Evolutionary conservation across 495 filamentous ascomycete species (phyloP), one percentile per base, ranked within the genome.

Genomic region (Parathielavia appendiculata): DNA sequence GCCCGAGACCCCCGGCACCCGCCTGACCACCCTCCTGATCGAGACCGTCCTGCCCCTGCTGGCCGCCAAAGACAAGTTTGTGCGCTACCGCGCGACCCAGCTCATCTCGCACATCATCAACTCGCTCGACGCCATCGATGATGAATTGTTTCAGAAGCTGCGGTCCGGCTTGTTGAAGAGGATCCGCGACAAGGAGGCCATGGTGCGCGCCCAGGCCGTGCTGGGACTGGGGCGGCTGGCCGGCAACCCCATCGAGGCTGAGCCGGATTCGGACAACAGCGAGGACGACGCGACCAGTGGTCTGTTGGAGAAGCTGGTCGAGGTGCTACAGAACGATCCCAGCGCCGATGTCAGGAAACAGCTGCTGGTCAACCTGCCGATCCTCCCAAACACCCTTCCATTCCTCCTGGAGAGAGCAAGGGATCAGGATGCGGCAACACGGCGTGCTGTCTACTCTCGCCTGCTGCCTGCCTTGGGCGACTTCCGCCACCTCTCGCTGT

Each of bases 401-500:
- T 97, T 87, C 67, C 83, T 99, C 0, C 80, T 97, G 30, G 93
- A 97, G 70, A 82, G 93, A 57, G 90, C 95, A 20, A 81, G 93
- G 62, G 93, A 99, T 71, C 78, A 89, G 26, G 93, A 99, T 72
- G 79, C 86, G 2, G 76, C 83, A 4, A 97, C 90, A 2, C 81
- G 93, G 51, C 81, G 91, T 47, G 89, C 88, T 12, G 77, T 99
- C 7, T 99, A 97, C 68, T 87, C 92, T 4, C 84, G 89, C 16
- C 75, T 99, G 2, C 76, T 99, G 9, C 95, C 93, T 1, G 86
- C 89, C 0, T 78, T 99, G 9, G 92, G 92, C 17, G 93, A 99
- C 73, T 99, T 99, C 76, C 86, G 93, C 51, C 90, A 97, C 73
- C 76, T 99, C 46, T 95, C 91, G 20, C 79, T 97, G n/a, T 88